These are phyloP conservation scores for Meyerozyma athensensis DNA, from an alignment of 1,139 yeast genomes.

Conservation along the genomic window DNA sequence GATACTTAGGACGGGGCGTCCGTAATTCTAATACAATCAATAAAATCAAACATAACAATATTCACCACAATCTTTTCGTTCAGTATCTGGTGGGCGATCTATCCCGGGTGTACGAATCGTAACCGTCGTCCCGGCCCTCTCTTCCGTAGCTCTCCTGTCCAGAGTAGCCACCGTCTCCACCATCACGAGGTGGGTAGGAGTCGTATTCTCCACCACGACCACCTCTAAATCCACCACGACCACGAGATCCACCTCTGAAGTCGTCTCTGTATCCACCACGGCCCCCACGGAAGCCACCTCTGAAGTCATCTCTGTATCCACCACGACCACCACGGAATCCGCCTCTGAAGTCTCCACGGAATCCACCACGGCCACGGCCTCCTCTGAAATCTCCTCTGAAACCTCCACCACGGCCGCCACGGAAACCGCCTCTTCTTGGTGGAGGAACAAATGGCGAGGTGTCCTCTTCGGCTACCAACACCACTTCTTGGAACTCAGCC, in stretches of 20 bases:
- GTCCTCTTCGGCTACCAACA: conserved; percentile 70
- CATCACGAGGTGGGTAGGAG: conserved; percentile 18
- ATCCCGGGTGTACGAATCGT: conserved; percentile 46
- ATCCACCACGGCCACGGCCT: conserved; percentile 32
- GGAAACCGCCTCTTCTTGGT: conserved; percentile 37
- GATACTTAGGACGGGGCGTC: conserved; percentile 1
- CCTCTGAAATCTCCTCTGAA: conserved; percentile 31
- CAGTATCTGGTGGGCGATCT: conserved; percentile 57
- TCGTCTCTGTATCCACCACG: conserved; percentile 25
- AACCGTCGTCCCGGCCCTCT: conserved; percentile 20
- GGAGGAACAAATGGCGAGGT: conserved; percentile 74
- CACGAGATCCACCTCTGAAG: conserved; percentile 14
- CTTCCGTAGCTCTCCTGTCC: conserved; percentile 30
- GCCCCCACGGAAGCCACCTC: conserved; percentile 14
- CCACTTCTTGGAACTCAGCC: conserved; percentile 64
- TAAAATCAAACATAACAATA: conserved; percentile 7
- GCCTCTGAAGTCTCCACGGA: conserved; percentile 18
- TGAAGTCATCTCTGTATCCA: conserved; percentile 19
- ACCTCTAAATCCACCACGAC: conserved; percentile 27
- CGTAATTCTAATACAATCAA: conserved; percentile 5
- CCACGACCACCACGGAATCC: conserved; percentile 18
- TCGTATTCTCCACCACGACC: conserved; percentile 32
- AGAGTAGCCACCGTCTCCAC: conserved; percentile 37
- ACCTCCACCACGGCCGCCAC: conserved; percentile 40
- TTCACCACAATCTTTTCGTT: conserved; percentile 16